Base-by-base conservation (phyloP, 2,329 filamentous ascomycete species). In the Fusarium globosum region DNA sequence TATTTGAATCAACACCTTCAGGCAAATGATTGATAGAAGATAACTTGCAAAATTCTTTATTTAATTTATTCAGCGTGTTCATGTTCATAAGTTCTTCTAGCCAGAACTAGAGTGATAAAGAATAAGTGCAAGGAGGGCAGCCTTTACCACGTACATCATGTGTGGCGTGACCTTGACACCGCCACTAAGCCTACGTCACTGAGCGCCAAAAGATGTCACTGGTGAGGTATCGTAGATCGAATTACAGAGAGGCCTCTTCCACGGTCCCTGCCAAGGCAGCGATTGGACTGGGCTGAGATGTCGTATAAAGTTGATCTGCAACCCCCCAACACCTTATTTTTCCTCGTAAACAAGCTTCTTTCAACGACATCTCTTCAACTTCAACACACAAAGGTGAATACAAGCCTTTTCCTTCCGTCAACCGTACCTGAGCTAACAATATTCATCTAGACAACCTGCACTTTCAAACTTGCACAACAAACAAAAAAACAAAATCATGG, bases 401-500 rank as follows among this genome's bases (percentile, higher is more conserved):
- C 21, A 30, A 11, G 26, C 21, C 12, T 36, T 7, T 10, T 13
- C 16, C 20, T 35, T 18, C n/a, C 26, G 6, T 21, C 26, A 16
- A 5, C 12, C 39, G 18, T 33, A 10, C 7, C n/a, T 46, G 13
- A 57, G 10, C 72, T 74, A 56, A 75, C 23, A 45, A 7, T 9
- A 23, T 26, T 21, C 12, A 16, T 36, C 33, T 6, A 73, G 71
- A 68, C 38, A 35, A 39, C 26, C 33, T 23, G 23, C 10, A 69
- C 51, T 45, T 43, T 39, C 35, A 58, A 55, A 30, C 28, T 30
- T 30, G 28, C 28, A 30, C 28, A 30, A 36, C 11, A 53, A 45
- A 20, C 18, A 46, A 26, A 55, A 43, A 48, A 57, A 49, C 48
- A 66, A 48, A 58, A 79, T 11, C 42, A 88, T 88, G 86, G 85